Conservation (phyloP, 257 asterid species). For the Linderniella brevidens region DNA sequence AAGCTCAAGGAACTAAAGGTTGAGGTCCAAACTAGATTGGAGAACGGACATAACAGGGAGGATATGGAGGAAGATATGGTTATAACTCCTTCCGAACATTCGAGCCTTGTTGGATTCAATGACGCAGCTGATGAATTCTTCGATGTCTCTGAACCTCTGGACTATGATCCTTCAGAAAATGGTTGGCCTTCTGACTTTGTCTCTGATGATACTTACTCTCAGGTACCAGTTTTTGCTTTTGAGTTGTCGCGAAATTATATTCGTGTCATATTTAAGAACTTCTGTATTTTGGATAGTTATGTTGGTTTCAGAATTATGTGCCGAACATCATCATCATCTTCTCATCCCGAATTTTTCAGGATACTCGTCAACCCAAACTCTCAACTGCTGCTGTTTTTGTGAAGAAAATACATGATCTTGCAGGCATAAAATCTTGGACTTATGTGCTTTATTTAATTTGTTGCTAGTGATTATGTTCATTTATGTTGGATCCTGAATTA, state of each 20-base stretch:
- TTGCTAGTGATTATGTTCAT: constrained; percentile 7
- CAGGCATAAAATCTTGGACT: constrained; percentile 34
- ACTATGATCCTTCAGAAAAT: constrained; percentile 58
- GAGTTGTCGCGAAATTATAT: neutral
- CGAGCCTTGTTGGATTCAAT: constrained; percentile 75
- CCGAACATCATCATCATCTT: too few species aligned
- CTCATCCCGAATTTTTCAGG: constrained; percentile 28
- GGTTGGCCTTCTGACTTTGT: constrained; percentile 71
- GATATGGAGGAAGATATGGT: constrained; percentile 36
- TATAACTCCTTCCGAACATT: constrained; percentile 63
- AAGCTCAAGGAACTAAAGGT: constrained; percentile 24
- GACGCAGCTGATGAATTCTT: constrained; percentile 85
- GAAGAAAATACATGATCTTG: constrained; percentile 81
- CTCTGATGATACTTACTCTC: constrained; percentile 35
- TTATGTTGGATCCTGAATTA: constrained; percentile 8
- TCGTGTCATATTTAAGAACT: neutral
- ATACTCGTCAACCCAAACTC: constrained; percentile 58
- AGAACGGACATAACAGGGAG: constrained; percentile 30
- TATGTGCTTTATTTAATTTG: constrained; percentile 4
- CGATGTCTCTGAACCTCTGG: constrained; percentile 86
- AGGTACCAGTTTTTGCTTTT: constrained; percentile 31
- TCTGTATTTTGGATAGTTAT: neutral
- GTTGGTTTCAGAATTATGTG: too few species aligned
- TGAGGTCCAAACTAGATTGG: constrained; percentile 36
- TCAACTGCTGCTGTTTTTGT: constrained; percentile 92